Conservation (phyloP, 164 flowering plant genomes). For the Macadamia tetraphylla region DNA sequence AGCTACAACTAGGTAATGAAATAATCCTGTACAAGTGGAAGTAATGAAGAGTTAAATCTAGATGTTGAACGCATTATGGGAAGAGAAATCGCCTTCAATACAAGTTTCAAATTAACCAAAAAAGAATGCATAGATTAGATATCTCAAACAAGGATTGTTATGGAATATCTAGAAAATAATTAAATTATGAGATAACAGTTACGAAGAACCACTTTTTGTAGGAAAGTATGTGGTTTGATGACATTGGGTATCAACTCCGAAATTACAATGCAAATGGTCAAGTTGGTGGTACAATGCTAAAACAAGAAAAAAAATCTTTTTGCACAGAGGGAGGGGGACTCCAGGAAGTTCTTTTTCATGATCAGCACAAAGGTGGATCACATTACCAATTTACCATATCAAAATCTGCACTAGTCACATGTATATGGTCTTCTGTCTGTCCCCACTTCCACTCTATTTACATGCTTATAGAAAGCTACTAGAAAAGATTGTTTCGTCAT, state of each 20-base stretch:
- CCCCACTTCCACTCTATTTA: too few relatives aligned
- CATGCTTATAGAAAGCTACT: too few relatives aligned
- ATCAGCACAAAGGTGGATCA: too few relatives aligned
- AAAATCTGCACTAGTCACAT: too few relatives aligned
- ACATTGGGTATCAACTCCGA: background rate
- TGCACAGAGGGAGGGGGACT: too few relatives aligned
- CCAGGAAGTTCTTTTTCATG: too few relatives aligned
- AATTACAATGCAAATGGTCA: background rate
- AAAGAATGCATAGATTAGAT: background rate
- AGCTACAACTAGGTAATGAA: background rate
- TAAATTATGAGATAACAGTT: background rate
- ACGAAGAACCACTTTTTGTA: background rate
- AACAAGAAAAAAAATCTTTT: too few relatives aligned
- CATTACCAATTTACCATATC: too few relatives aligned
- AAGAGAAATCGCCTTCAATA: background rate
- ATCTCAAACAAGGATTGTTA: background rate
- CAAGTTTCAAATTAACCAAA: background rate
- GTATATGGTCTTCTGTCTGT: too few relatives aligned
- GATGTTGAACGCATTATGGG: background rate
- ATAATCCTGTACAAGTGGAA: background rate
- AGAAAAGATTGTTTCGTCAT: too few relatives aligned
- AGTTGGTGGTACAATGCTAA: background rate
- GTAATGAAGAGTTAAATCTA: background rate
- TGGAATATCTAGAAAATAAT: background rate
- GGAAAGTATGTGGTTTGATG: background rate